These are phyloP conservation scores for Lavandula angustifolia DNA, from an alignment of 257 asterid species.

Conservation along the genomic window DNA sequence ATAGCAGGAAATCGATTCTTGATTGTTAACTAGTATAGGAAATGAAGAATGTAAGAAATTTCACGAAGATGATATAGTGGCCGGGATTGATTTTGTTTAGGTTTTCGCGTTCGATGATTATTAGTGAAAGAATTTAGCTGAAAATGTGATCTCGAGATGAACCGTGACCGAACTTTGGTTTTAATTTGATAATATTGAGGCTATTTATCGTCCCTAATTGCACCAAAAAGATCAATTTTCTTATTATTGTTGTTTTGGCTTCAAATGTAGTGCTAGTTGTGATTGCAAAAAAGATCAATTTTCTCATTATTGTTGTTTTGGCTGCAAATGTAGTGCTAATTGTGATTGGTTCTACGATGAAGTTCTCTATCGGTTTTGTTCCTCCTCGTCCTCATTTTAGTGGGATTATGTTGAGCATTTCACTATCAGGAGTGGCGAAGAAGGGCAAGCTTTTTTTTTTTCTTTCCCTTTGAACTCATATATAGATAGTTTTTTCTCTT, in stretches of 20 bases:
- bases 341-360: slow-evolving; percentile 22
- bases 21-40: not conserved
- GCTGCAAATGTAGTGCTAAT: slow-evolving; percentile 16
- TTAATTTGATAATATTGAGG: not conserved
- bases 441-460: slow-evolving; percentile 16
- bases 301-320: not conserved
- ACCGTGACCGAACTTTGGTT: not conserved
- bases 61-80: not conserved
- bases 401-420: slow-evolving; percentile 3
- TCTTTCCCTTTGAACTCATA: no score
- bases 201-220: slow-evolving; percentile 7
- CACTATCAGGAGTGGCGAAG: not conserved
- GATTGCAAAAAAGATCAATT: not conserved
- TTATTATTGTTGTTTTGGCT: not conserved
- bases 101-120: slow-evolving; percentile 2
- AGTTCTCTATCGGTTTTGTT: slow-evolving; percentile 11
- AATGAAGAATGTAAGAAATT: slow-evolving; percentile 10
- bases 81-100: not conserved
- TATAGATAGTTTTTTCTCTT: not conserved
- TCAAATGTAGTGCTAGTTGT: no score
- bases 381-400: slow-evolving; percentile 19
- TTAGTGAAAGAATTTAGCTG: not conserved
- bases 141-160: not conserved
- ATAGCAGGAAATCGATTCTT: slow-evolving; percentile 30
- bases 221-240: not conserved